Conservation (phyloP, 2,329 filamentous ascomycete species). For the Allantophomopsis cytisporea region DNA sequence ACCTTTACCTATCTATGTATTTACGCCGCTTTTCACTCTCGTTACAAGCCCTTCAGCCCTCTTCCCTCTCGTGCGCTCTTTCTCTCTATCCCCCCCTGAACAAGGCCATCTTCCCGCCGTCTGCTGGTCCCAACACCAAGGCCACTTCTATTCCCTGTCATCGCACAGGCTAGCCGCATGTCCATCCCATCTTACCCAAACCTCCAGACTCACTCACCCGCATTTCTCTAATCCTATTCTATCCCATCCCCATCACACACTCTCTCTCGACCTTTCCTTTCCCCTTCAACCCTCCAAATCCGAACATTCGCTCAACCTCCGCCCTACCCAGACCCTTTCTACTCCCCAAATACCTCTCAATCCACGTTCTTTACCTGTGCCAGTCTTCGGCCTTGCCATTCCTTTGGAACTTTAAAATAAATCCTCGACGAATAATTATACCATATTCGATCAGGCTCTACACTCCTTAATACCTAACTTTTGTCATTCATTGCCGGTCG, state of each 20-base stretch:
- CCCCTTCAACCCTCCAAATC: slow-evolving; percentile 7
- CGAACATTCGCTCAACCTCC: slow-evolving; percentile 11
- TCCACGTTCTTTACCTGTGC: slow-evolving; percentile 7
- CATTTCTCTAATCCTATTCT: slow-evolving; percentile 7
- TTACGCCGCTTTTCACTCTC: background rate
- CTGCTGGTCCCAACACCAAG: background rate
- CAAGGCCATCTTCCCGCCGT: background rate
- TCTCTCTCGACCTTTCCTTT: slow-evolving; percentile 13
- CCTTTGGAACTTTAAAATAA: slow-evolving; percentile 22
- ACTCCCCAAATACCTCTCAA: slow-evolving; percentile 13
- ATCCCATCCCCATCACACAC: slow-evolving; percentile 12
- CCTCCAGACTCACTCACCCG: background rate
- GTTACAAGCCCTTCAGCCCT: background rate
- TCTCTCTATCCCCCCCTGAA: background rate
- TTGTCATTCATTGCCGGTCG: slow-evolving; percentile 18
- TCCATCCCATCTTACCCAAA: background rate
- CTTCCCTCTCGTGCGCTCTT: no score
- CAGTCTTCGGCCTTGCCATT: slow-evolving; percentile 44
- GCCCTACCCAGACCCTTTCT: slow-evolving; percentile 17
- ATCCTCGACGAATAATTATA: no score
- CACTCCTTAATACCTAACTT: slow-evolving; percentile 22
- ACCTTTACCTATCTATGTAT: background rate
- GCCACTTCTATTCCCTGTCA: background rate
- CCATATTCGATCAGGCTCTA: slow-evolving; percentile 18
- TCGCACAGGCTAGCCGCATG: background rate